Base-by-base conservation (phyloP, 768 basidiomycete species). In the Suillus paluster region DNA sequence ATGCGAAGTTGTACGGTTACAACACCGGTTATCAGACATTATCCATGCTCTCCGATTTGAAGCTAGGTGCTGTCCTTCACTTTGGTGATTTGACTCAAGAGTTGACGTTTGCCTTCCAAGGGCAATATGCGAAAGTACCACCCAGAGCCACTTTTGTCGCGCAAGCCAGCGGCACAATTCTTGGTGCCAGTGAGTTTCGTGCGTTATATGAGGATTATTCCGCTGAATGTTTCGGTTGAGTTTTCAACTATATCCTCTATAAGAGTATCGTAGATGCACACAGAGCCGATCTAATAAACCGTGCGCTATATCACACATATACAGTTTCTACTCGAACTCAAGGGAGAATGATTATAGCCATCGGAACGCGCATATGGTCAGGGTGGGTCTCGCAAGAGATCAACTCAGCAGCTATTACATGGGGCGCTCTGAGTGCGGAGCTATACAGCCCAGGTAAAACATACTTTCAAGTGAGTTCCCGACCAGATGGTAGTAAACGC, bases 361-460 rank as follows among this genome's bases (percentile, higher is more conserved):
- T 65, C 17, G 64, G 64, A n/a, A 65, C 64, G 10, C 64, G 64
- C 39, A 52, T 65, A 21, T 65, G 64, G 64, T 64, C 64, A 12
- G 64, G 64, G 10, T 85, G 84, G 84, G 77, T 81, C 60, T 75
- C 84, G 50, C 83, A 85, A 64, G 71, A 77, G 48, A 79, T 81
- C 68, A 86, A 85, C 70, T 83, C 83, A 23, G 80, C 81, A 5
- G 81, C 84, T 5, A 78, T 86, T 19, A 83, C 84, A 0, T 83
- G 84, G 81, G 84, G 84, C 33, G 84, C 83, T 3, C 72, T 84
- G 5, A 81, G 83, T 48, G 77, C 78, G 55, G 81, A 86, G 57
- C 80, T 88, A 17, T 87, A 78, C 72, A 78, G 77, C 5, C 75
- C 75, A 65, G 81, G 80, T 27, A 82, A 82, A 62, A 75, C 74